Percentiles rank a stretch among this genome's conserved stretches.
Conservation (phyloP, 805 yeast species). For the Candida hungchunana region DNA sequence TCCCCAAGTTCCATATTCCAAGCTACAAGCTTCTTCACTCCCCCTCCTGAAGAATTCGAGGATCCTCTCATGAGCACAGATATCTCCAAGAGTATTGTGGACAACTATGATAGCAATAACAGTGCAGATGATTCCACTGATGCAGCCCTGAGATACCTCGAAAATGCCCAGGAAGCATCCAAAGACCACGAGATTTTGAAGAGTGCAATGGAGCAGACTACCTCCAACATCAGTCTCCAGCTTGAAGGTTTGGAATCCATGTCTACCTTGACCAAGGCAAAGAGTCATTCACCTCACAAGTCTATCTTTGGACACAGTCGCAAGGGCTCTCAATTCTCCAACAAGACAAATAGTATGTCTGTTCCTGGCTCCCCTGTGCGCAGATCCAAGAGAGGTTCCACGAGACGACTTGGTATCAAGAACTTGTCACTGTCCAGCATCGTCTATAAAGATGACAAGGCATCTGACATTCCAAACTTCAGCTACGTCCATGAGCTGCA, state of each 20-base stretch:
- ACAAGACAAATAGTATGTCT: constrained; percentile 13
- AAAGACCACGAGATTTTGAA: constrained; percentile 9
- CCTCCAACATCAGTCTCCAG: constrained; percentile 18
- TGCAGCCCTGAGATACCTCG: constrained; percentile 21
- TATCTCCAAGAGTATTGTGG: constrained; percentile 1
- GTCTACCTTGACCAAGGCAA: constrained; percentile 7
- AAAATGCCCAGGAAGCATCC: constrained; percentile 12
- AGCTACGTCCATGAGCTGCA: constrained; percentile 26
- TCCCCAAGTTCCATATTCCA: not conserved
- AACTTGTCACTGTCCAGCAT: constrained; percentile 26
- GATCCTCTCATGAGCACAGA: not conserved
- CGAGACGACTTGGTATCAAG: constrained; percentile 18
- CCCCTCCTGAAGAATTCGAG: constrained; percentile 5
- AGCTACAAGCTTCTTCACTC: constrained; percentile 1
- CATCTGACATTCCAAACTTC: constrained; percentile 17
- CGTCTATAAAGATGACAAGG: constrained; percentile 19
- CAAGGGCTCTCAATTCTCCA: constrained; percentile 17
- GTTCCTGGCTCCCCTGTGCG: constrained; percentile 22
- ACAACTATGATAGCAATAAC: constrained; percentile 1
- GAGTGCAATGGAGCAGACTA: constrained; percentile 20
- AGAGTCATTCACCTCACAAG: constrained; percentile 24
- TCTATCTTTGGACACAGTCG: constrained; percentile 23
- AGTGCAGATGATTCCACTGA: constrained; percentile 20
- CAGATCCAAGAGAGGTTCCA: constrained; percentile 9
- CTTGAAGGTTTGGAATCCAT: constrained; percentile 6